These are phyloP conservation scores for Boletus patriciae DNA, from an alignment of 768 basidiomycete species.

Conservation along the genomic window DNA sequence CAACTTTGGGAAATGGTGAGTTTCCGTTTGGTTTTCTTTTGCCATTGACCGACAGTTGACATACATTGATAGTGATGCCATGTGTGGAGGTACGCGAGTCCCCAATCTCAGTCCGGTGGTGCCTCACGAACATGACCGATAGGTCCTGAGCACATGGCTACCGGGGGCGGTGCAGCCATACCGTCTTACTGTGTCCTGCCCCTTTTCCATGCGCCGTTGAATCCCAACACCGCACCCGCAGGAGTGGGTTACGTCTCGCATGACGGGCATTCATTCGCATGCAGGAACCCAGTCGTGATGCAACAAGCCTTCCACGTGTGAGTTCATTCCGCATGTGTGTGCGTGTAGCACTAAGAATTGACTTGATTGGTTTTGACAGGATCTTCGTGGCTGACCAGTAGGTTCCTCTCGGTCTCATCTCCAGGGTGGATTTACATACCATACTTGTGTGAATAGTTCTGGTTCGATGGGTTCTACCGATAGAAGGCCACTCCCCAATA, in stretches of 20 bases:
- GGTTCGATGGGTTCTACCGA: conserved; percentile 49
- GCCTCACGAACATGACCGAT: neutral
- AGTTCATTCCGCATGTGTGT: conserved; percentile 17
- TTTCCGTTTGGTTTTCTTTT: neutral
- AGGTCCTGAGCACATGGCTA: conserved; percentile 53
- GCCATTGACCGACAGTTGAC: neutral
- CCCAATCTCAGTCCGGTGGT: too few species aligned
- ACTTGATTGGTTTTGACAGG: conserved; percentile 25
- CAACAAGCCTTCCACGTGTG: conserved; percentile 65
- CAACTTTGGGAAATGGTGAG: conserved; percentile 55
- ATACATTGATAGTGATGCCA: conserved; percentile 40
- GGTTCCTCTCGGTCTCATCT: neutral
- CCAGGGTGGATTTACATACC: neutral
- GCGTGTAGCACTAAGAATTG: neutral
- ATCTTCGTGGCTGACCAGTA: conserved; percentile 57
- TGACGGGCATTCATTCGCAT: conserved; percentile 56
- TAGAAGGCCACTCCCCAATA: conserved; percentile 43
- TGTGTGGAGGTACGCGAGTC: conserved; percentile 46
- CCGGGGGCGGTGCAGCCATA: conserved; percentile 38
- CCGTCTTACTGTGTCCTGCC: conserved; percentile 57
- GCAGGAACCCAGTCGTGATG: conserved; percentile 52
- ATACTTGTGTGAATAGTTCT: conserved; percentile 38
- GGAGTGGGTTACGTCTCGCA: conserved; percentile 49
- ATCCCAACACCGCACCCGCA: conserved; percentile 26
- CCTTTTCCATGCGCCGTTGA: conserved; percentile 47